Evolutionary conservation across 2,329 filamentous ascomycete species (phyloP).

Genomic region (Cladobotryum mycophilum): DNA sequence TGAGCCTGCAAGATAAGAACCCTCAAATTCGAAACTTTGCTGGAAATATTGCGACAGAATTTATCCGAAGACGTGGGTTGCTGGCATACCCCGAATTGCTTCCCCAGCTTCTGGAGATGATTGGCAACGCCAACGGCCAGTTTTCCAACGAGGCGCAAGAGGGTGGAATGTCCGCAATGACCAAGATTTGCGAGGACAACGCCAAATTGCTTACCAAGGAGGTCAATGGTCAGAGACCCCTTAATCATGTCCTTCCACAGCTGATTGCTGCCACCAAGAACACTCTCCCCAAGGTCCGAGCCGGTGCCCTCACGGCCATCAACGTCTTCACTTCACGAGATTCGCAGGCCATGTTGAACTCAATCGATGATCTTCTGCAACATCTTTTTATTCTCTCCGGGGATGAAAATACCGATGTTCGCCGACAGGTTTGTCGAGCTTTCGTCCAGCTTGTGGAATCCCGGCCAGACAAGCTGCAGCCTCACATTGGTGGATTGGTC

Average conservation of each 20-base stretch:
- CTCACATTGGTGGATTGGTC: constrained; percentile 80
- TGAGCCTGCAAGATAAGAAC: constrained; percentile 75
- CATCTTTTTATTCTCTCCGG: constrained; percentile 75
- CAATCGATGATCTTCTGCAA: constrained; percentile 73
- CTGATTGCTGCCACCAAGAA: constrained; percentile 81
- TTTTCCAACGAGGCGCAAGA: constrained; percentile 71
- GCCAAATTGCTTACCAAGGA: constrained; percentile 78
- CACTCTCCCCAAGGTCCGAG: constrained; percentile 68
- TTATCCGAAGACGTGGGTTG: constrained; percentile 77
- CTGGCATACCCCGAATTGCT: constrained; percentile 88
- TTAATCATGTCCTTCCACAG: constrained; percentile 84
- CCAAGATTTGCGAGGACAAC: constrained; percentile 97
- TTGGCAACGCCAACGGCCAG: constrained; percentile 65
- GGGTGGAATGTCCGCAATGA: constrained; percentile 84
- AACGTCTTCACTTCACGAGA: constrained; percentile 88
- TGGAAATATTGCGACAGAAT: constrained; percentile 89
- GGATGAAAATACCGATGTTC: constrained; percentile 74
- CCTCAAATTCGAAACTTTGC: constrained; percentile 80
- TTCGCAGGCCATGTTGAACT: constrained; percentile 72
- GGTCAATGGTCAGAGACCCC: constrained; percentile 79
- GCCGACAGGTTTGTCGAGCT: constrained; percentile 85
- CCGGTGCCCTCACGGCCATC: constrained; percentile 73
- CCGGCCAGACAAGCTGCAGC: constrained; percentile 80
- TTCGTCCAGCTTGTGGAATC: constrained; percentile 91
- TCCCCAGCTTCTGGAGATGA: constrained; percentile 71